Conservation (phyloP, 441 rosid species). For the Viola pubescens region DNA sequence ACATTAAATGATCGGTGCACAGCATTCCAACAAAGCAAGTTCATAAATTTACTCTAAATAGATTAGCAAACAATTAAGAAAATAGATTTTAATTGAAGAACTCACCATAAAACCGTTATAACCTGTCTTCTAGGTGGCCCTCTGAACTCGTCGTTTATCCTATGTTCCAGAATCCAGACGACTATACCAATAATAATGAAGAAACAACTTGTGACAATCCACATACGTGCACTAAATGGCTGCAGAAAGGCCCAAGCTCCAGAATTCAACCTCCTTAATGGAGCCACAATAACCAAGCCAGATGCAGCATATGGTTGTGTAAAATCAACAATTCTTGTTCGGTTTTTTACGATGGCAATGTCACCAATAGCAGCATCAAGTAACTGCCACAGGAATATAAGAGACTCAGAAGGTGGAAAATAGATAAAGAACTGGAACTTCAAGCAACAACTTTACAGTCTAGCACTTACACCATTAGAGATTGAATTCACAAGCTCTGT, state of each 20-base stretch:
- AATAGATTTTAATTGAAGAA: constrained; percentile 6
- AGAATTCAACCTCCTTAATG: constrained; percentile 51
- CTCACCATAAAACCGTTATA: constrained; percentile 71
- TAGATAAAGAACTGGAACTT: background rate
- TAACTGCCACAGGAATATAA: constrained; percentile 32
- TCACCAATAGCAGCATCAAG: constrained; percentile 90
- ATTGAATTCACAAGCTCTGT: constrained; percentile 53
- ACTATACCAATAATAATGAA: constrained; percentile 65
- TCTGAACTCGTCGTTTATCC: constrained; percentile 83
- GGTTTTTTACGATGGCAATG: constrained; percentile 68
- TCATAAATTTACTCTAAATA: no score
- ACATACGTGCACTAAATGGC: constrained; percentile 64
- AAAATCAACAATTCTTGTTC: constrained; percentile 77
- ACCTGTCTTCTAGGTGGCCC: constrained; percentile 77
- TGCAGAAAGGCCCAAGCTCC: constrained; percentile 88
- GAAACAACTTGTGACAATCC: constrained; percentile 58
- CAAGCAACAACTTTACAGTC: constrained; percentile 1
- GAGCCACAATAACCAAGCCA: constrained; percentile 80
- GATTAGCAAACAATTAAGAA: background rate
- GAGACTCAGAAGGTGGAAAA: constrained; percentile 18
- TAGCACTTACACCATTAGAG: constrained; percentile 61
- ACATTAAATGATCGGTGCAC: no score
- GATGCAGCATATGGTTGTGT: constrained; percentile 85
- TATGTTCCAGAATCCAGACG: constrained; percentile 89
- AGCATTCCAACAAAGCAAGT: no score